Base-by-base conservation (phyloP, 2,329 filamentous ascomycete genomes). In the Fusarium concolor region DNA sequence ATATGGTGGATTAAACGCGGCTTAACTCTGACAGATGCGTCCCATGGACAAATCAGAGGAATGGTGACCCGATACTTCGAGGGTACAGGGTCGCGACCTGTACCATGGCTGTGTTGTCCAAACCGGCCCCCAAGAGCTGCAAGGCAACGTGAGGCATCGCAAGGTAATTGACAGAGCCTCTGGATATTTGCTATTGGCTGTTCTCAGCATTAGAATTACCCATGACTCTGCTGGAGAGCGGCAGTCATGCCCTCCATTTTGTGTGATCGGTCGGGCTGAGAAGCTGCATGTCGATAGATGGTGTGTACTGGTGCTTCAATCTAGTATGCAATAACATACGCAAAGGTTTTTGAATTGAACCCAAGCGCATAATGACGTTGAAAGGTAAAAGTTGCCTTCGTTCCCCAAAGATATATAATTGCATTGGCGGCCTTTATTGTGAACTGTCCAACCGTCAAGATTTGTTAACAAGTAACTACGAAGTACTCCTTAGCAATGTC, bases 401-500 rank as follows among this genome's bases (percentile, higher is more conserved):
- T 8, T 22, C 10, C 24, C 20, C 15, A 15, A n/a, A 22, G 37
- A 52, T 64, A 63, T 58, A 65, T 63, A 58, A 20, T 31, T 31
- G n/a, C 26, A 10, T 11, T 10, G 4, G 7, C 17, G 28, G 22
- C 46, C 42, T 49, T 22, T 10, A 43, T 33, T n/a, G 46, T 38
- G 15, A 41, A 17, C 33, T 18, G 1, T 17, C 14, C 6, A 17
- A 8, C 18, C 18, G 37, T 17, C 3, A 18, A 18, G 22, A 22
- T 56, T 44, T 14, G 31, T 45, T 44, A 35, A 22, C 29, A 58
- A 46, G 61, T 63, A 63, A 50, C 58, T 17, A 22, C 20, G 31
- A 65, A 29, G 62, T 63, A 65, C 22, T 51, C 42, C 45, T 46
- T 20, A n/a, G 47, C 10, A 5, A 64, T 63, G 41, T 18, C 51